Evolutionary conservation across 768 basidiomycete species (phyloP), one percentile per base, ranked within the genome.

Genomic region (Tulasnella sp.): DNA sequence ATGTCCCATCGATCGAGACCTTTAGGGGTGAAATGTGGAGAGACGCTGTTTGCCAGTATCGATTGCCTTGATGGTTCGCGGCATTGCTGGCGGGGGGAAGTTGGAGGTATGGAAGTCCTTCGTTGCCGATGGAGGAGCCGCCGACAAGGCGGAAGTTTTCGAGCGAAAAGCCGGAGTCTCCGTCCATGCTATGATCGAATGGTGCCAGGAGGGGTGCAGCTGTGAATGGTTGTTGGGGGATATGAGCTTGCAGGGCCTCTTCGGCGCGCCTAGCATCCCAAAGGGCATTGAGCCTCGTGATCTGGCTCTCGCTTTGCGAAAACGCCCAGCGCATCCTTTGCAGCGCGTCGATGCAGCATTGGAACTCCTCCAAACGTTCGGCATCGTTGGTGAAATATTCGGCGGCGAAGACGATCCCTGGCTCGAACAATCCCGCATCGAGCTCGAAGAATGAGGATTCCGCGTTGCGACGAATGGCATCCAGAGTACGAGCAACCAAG

Each of bases 371-470:
- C 10, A 40, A 42, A 31, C 10, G 8, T 12, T 27, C 58, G 24
- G 52, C 36, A 18, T 39, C 24, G 34, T 21, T 42, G 21, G 58
- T 16, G 8, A 42, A 71, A 71, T 44, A 31, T 2, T 71, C 34
- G 31, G 75, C 44, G 31, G 82, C 0, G 93, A 93, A 10, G 94
- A 88, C 52, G 96, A 86, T 80, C 92, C 4, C 96, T 96, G 82
- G 97, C 95, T 34, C 93, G 90, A 96, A 91, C 4, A 97, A 88
- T 27, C 92, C 92, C 0, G 94, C 90, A 84, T 98, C 96, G 88
- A 92, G 96, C 82, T 88, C 88, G 83, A 97, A 95, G 82, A 97
- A 89, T 18, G 87, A 87, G 31, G 84, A 90, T 86, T 82, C 91
- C 84, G 86, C 86, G 82, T 84, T 89, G 80, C 78, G 88, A 86